These are phyloP conservation scores for Phaeomoniella chlamydospora DNA, from an alignment of 2,329 filamentous ascomycete genomes.

Conservation along the genomic window DNA sequence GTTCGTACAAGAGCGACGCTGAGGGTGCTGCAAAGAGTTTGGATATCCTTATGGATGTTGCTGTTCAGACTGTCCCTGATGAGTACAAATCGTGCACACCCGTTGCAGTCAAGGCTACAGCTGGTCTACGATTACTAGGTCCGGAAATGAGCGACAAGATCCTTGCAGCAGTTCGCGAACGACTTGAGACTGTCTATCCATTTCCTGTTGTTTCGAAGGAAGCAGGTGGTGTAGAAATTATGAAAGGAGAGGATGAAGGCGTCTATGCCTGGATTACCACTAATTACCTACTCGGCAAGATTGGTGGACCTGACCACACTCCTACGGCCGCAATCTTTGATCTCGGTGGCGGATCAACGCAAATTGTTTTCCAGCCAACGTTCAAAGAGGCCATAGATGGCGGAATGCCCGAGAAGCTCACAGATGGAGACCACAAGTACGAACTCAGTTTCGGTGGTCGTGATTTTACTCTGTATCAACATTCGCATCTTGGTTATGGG, in stretches of 20 bases:
- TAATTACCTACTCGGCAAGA: conserved; percentile 96
- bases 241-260: conserved; percentile 94
- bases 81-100: conserved; percentile 84
- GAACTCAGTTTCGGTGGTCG: conserved; percentile 78
- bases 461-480: conserved; percentile 87
- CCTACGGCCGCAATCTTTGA: conserved; percentile 93
- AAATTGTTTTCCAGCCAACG: conserved; percentile 96
- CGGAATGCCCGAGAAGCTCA: conserved; percentile 73
- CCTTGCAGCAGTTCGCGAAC: conserved; percentile 65
- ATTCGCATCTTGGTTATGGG: conserved; percentile 93
- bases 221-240: conserved; percentile 81
- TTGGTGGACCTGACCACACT: conserved; percentile 78
- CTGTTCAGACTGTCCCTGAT: conserved; percentile 71
- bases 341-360: conserved; percentile 88
- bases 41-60: conserved; percentile 74
- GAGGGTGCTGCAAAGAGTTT: conserved; percentile 80
- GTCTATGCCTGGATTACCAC: conserved; percentile 99
- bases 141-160: conserved; percentile 69
- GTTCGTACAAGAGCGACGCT: conserved; percentile 74
- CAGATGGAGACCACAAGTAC: conserved; percentile 93
- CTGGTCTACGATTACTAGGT: conserved; percentile 78
- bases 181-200: conserved; percentile 78
- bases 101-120: conserved; percentile 94
- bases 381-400: conserved; percentile 60
- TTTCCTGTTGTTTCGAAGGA: conserved; percentile 85